phyloP scores from a whole-genome alignment of 75 land plant species.

The Picea glauca region DNA sequence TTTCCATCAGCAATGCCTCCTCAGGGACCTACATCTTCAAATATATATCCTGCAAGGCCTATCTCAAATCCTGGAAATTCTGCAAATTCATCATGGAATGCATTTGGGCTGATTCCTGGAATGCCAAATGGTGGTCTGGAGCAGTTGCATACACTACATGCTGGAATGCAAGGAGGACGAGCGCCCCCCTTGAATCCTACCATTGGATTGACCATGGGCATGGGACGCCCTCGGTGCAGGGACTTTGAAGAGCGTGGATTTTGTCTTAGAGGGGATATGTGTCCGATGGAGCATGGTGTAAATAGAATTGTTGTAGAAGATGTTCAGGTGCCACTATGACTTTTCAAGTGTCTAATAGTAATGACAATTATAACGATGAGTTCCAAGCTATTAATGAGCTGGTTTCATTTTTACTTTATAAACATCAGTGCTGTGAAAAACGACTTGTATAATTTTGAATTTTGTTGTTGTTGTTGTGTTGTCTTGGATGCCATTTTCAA shows the following conservation, averaged over 20 bases:
- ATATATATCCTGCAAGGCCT: slow-evolving; percentile 54
- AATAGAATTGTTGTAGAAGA: slow-evolving; percentile 98
- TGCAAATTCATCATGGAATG: slow-evolving; percentile 45
- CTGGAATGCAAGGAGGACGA: slow-evolving; percentile 59
- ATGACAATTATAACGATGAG: too few species aligned
- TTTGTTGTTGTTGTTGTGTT: too few species aligned
- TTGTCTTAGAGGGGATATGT: slow-evolving; percentile 94
- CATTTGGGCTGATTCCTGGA: slow-evolving; percentile 57
- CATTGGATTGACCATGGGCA: slow-evolving; percentile 34
- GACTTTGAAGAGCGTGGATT: slow-evolving; percentile 98
- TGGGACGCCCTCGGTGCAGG: slow-evolving; percentile 74
- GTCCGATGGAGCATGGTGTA: slow-evolving; percentile 99
- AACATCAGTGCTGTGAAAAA: too few species aligned
- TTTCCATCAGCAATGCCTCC: slow-evolving; percentile 52
- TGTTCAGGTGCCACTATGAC: too few species aligned
- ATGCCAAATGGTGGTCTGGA: slow-evolving; percentile 64
- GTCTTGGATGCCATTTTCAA: too few species aligned
- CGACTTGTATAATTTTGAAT: too few species aligned
- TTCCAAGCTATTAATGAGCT: too few species aligned
- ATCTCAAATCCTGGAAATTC: slow-evolving; percentile 41
- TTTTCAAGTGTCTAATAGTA: too few species aligned
- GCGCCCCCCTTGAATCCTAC: slow-evolving; percentile 36
- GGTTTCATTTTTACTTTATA: too few species aligned
- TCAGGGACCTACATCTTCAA: slow-evolving; percentile 34
- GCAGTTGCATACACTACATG: slow-evolving; percentile 42